Evolutionary conservation across 2,329 filamentous ascomycete genomes (phyloP).

Genomic region (Mycosphaerelloides madeirae): DNA sequence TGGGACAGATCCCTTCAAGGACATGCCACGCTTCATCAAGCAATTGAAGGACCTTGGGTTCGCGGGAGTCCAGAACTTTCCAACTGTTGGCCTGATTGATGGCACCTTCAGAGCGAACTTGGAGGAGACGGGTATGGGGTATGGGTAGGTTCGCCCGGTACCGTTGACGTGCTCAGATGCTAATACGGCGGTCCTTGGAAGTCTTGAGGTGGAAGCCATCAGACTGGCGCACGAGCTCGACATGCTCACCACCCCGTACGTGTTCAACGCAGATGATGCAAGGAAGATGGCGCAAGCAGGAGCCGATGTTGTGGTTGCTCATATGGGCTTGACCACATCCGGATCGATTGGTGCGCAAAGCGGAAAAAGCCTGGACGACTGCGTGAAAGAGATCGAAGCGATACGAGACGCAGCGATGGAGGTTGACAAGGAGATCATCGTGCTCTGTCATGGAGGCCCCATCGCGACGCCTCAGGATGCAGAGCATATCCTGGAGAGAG

Average conservation of each 20-base stretch:
- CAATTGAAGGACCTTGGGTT: slow-evolving; percentile 61
- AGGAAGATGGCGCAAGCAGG: slow-evolving; percentile 59
- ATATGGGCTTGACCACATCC: slow-evolving; percentile 63
- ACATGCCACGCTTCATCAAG: slow-evolving; percentile 56
- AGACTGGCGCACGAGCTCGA: slow-evolving; percentile 54
- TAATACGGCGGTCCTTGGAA: too few relatives aligned
- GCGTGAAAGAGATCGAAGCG: slow-evolving; percentile 51
- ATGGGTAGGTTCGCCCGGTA: too few relatives aligned
- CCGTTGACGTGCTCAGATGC: too few relatives aligned
- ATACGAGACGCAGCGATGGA: slow-evolving; percentile 57
- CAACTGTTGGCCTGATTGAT: slow-evolving; percentile 67
- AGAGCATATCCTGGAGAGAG: slow-evolving; percentile 56
- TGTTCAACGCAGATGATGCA: slow-evolving; percentile 60
- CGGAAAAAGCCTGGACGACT: slow-evolving; percentile 60
- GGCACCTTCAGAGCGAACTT: slow-evolving; percentile 62
- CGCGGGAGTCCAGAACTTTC: slow-evolving; percentile 62
- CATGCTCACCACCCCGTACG: slow-evolving; percentile 65
- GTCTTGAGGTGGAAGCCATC: slow-evolving; percentile 66
- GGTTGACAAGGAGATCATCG: slow-evolving; percentile 56
- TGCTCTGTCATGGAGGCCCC: slow-evolving; percentile 67
- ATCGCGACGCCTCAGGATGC: slow-evolving; percentile 62
- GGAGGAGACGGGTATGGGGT: slow-evolving; percentile 69
- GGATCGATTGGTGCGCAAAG: slow-evolving; percentile 61
- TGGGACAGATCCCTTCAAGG: slow-evolving; percentile 64
- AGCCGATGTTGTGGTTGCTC: slow-evolving; percentile 63